Conservation (phyloP, 768 basidiomycete genomes). For the Lactifluus volemus region DNA sequence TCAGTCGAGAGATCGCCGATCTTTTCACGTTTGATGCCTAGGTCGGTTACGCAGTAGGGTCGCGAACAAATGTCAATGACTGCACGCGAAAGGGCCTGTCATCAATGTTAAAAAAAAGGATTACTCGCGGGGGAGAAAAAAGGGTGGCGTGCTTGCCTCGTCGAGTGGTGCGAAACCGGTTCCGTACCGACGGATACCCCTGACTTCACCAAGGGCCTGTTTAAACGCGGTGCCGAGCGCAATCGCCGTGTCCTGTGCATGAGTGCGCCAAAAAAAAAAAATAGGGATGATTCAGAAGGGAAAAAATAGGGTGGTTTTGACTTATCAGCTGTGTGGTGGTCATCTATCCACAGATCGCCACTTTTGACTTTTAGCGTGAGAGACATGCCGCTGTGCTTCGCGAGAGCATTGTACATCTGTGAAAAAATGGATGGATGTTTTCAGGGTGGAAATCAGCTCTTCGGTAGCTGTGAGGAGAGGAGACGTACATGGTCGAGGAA, state of each 20-base stretch:
- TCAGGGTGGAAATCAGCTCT: too few relatives aligned
- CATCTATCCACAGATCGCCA: conserved; percentile 96
- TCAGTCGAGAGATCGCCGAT: conserved; percentile 93
- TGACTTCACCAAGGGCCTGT: conserved; percentile 86
- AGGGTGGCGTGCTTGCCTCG: conserved; percentile 63
- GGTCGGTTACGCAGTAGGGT: conserved; percentile 89
- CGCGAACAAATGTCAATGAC: conserved; percentile 98
- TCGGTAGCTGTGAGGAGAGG: not conserved
- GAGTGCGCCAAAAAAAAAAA: conserved; percentile 21
- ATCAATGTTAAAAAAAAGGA: not conserved
- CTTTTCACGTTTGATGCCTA: conserved; percentile 83
- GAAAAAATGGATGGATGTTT: too few relatives aligned
- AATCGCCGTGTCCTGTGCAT: conserved; percentile 77
- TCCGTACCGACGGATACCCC: conserved; percentile 91
- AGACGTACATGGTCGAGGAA: conserved; percentile 88
- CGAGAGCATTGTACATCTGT: conserved; percentile 96
- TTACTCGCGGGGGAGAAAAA: not conserved
- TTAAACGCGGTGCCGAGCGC: conserved; percentile 89
- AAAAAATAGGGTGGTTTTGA: conserved; percentile 25
- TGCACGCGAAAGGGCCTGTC: conserved; percentile 84
- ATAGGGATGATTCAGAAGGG: conserved; percentile 5
- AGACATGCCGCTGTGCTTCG: conserved; percentile 94
- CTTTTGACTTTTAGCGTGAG: conserved; percentile 75
- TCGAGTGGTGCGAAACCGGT: conserved; percentile 96
- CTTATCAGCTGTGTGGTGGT: conserved; percentile 98